Conservation (phyloP, 495 filamentous ascomycete genomes). For the Penicillium lividum region DNA sequence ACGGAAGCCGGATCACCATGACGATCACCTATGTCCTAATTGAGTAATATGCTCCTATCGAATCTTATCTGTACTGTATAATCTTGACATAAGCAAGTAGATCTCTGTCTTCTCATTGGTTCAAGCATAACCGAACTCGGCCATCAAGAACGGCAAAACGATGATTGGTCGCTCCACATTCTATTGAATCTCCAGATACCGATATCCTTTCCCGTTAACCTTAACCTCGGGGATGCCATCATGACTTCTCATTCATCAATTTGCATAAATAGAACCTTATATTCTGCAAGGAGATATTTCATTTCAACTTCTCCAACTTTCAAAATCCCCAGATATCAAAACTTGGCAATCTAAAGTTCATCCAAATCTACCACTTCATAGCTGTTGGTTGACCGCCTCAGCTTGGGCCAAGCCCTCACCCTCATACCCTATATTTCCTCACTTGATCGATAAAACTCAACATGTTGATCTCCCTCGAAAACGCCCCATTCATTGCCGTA, state of each 20-base stretch:
- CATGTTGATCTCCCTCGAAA: slow-evolving; percentile 49
- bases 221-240: slow-evolving; percentile 37
- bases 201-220: slow-evolving; percentile 29
- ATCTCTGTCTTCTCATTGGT: slow-evolving; percentile 1
- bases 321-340: not conserved
- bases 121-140: slow-evolving; percentile 7
- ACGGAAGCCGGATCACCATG: not conserved
- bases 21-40: not conserved
- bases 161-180: not conserved
- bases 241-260: not conserved
- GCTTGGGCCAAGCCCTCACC: not conserved
- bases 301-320: not conserved
- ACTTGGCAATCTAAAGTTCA: too few relatives aligned
- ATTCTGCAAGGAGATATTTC: not conserved
- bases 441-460: not conserved
- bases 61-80: not conserved
- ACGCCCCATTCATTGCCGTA: slow-evolving; percentile 60
- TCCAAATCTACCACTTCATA: not conserved
- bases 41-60: slow-evolving; percentile 2
- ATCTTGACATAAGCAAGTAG: not conserved
- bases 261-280: slow-evolving; percentile 19
- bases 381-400: not conserved
- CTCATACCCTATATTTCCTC: too few relatives aligned
- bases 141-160: slow-evolving; percentile 11
- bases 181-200: slow-evolving; percentile 30